A percentile compares a stretch with the other conserved stretches of the same genome.
Conservation (phyloP, 768 basidiomycete genomes). For the Agaricus bisporus region DNA sequence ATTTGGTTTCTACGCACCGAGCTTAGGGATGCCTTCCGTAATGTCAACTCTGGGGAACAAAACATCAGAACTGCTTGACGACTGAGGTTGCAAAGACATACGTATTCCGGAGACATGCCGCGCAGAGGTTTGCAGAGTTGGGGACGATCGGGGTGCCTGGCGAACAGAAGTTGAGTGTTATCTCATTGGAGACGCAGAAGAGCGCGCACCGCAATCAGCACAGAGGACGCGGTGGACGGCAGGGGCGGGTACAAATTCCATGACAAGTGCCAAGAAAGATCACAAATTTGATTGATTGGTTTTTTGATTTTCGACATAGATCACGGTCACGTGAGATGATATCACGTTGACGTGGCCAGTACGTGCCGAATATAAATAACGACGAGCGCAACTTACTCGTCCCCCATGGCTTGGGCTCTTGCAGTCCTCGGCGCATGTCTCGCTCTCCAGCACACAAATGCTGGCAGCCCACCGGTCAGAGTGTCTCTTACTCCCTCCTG, state of each 20-base stretch:
- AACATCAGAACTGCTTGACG: not conserved
- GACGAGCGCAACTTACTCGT: not conserved
- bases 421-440: conserved; percentile 16
- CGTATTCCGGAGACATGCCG: conserved; percentile 85
- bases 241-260: conserved; percentile 77
- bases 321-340: not conserved
- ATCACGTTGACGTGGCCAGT: conserved; percentile 17
- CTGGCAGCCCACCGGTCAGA: conserved; percentile 44
- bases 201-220: conserved; percentile 72
- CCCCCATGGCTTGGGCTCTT: conserved; percentile 20
- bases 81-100: conserved; percentile 25
- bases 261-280: conserved; percentile 20
- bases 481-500: conserved; percentile 60
- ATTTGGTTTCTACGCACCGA: conserved; percentile 43
- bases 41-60: conserved; percentile 71
- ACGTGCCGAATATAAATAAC: conserved; percentile 1
- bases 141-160: conserved; percentile 81
- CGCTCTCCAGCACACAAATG: conserved; percentile 13
- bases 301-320: conserved; percentile 8
- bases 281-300: not conserved
- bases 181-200: not conserved
- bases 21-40: conserved; percentile 96
- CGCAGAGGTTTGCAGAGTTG: conserved; percentile 90
- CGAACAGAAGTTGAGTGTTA: not conserved
- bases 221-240: conserved; percentile 81